A percentile compares a stretch with the other conserved stretches of the same genome.
These are phyloP conservation scores for Cucurbita pepo DNA, from an alignment of 306 rosid genomes.

Conservation along the genomic window DNA sequence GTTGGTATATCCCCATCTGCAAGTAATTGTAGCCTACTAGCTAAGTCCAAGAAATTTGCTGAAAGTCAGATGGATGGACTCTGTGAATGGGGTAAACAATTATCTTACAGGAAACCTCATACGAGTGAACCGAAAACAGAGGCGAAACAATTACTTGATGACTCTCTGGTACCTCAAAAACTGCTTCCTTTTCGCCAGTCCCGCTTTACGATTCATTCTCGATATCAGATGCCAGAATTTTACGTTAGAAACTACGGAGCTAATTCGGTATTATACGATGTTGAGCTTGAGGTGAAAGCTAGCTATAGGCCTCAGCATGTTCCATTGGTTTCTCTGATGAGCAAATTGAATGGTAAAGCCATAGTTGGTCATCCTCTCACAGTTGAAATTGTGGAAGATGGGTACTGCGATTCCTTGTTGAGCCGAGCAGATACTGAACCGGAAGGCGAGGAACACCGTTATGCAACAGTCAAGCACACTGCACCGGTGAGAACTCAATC, in stretches of 20 bases:
- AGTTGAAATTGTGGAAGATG: conserved; percentile 57
- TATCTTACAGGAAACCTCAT: conserved; percentile 5
- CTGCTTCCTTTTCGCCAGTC: conserved; percentile 71
- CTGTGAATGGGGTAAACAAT: conserved; percentile 31
- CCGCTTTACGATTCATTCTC: conserved; percentile 48
- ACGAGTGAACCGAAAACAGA: conserved; percentile 1
- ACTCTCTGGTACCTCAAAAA: conserved; percentile 43
- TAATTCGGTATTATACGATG: conserved; percentile 44
- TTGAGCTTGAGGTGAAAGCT: conserved; percentile 72
- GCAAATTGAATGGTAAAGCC: conserved; percentile 82
- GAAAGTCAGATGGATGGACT: conserved; percentile 18
- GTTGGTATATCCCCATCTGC: conserved; percentile 21
- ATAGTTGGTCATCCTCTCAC: conserved; percentile 85
- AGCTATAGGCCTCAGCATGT: conserved; percentile 80
- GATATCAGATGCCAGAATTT: conserved; percentile 45
- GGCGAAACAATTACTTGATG: conserved; percentile 37
- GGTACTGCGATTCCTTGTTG: conserved; percentile 31
- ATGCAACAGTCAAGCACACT: conserved; percentile 14
- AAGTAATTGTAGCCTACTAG: conserved; percentile 10
- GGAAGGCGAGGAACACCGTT: conserved; percentile 17
- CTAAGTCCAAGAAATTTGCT: conserved; percentile 29
- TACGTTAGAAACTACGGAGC: conserved; percentile 28
- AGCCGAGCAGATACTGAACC: conserved; percentile 14
- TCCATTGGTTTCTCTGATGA: conserved; percentile 89
- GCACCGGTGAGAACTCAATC: conserved; percentile 17